Evolutionary conservation across 257 asterid genomes (phyloP), one percentile per base, ranked within the genome.

Genomic region (Penstemon davidsonii): DNA sequence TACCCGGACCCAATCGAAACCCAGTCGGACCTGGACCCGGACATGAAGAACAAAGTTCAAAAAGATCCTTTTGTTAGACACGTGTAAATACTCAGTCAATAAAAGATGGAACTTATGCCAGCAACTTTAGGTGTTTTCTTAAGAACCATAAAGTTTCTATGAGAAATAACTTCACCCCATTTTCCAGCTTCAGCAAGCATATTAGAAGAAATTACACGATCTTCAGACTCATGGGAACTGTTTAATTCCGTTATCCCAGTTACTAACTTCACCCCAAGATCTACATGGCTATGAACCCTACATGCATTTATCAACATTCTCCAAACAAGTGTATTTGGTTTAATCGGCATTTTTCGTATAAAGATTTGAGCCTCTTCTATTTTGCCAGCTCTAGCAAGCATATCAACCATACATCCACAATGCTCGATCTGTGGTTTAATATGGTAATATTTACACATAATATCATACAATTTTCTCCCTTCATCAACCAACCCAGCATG

Each of bases 371-470:
- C 85, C 25, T 81, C 86, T 56, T 76, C 84, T n/a, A 84, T 8
- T 44, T 56, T 81, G 44, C 85, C 88, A 36, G 82, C 75, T 73
- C 83, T 72, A 18, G 83, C 82, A 67, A 80, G 82, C 85, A 80
- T 80, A 74, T 80, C 82, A 7, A 83, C 78, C 68, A 83, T 66
- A 19, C 83, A 78, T 8, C 83, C 88, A 60, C 45, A 65, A 49
- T 83, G 88, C 77, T 77, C 74, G 33, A 78, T 71, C 68, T 54
- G 46, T 0, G 88, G 88, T 37, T 75, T 60, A 36, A 83, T 70
- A 39, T 42, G 33, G 74, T 78, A 80, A 8, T 63, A 68, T 11
- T 70, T 45, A 4, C 4, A 25, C 88, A 83, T 83, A 3, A 60
- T 11, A 15, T 70, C 52, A 13, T 69, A 83, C 64, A 80, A 38